Evolutionary conservation across 352 stramenopile species (phyloP).

Genomic region (Elongisporangium undulatum): DNA sequence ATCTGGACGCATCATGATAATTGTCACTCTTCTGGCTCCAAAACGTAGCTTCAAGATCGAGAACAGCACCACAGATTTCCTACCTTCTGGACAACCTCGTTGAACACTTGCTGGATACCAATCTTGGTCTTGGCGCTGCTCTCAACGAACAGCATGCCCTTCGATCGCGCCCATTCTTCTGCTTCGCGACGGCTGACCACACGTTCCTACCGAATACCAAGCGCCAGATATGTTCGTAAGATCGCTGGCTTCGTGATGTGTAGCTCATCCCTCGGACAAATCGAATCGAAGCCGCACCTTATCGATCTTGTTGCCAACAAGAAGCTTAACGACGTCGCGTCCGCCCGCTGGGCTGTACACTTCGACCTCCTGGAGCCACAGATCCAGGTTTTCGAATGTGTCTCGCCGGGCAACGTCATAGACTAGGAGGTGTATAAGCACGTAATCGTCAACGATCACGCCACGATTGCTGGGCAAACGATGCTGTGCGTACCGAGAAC

Average conservation of each 20-base stretch:
- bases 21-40: background rate
- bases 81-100: constrained; percentile 98
- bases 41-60: background rate
- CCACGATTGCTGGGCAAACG: no score
- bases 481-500: constrained; percentile 77
- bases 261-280: no score
- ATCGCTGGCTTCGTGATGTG: background rate
- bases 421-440: constrained; percentile 47
- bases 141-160: constrained; percentile 98
- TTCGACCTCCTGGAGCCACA: constrained; percentile 98
- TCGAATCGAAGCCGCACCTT: constrained; percentile 36
- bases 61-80: constrained; percentile 1
- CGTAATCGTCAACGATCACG: background rate
- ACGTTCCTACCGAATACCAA: constrained; percentile 64
- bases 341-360: constrained; percentile 94
- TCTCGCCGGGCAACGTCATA: constrained; percentile 96
- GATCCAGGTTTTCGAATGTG: constrained; percentile 97
- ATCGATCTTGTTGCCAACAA: constrained; percentile 97
- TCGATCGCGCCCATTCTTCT: constrained; percentile 94
- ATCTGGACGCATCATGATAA: constrained; percentile 44
- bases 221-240: background rate
- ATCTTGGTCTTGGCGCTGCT: constrained; percentile 96
- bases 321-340: constrained; percentile 95
- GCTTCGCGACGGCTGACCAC: constrained; percentile 92
- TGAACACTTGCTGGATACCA: constrained; percentile 95